These are phyloP conservation scores for Trebouxia gelatinosa DNA, from an alignment of 163 green algal genomes.

Conservation along the genomic window DNA sequence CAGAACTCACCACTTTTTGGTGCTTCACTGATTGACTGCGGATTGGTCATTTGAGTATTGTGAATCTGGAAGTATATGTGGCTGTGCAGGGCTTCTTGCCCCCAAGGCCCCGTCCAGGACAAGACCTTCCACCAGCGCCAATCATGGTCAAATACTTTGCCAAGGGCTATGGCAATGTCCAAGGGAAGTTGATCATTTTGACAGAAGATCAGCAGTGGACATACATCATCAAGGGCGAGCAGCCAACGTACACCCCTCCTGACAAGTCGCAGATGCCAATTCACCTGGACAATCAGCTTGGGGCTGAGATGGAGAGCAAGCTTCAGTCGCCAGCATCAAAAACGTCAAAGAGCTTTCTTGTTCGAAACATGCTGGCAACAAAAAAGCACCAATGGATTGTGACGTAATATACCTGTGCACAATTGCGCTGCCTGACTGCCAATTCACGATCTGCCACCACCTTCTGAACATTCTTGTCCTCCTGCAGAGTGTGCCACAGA, in stretches of 20 bases:
- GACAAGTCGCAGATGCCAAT: constrained; percentile 21
- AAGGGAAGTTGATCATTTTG: constrained; percentile 30
- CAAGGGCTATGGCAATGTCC: constrained; percentile 28
- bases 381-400: no score
- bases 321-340: constrained; percentile 5
- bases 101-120: neutral
- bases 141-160: constrained; percentile 31
- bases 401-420: no score
- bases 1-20: no score
- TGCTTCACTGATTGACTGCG: no score
- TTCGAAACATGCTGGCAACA: constrained; percentile 21
- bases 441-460: no score
- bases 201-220: constrained; percentile 32
- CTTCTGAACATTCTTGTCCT: no score
- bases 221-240: constrained; percentile 17
- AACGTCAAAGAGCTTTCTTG: constrained; percentile 7
- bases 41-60: no score
- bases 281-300: constrained; percentile 26
- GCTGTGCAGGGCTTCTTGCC: constrained; percentile 20
- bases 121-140: neutral
- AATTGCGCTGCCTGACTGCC: no score
- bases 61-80: no score
- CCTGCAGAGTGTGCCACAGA: no score
- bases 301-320: constrained; percentile 1
- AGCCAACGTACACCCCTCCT: constrained; percentile 19